phyloP scores from a whole-genome alignment of 768 basidiomycete genomes.

The Mycena chlorophos region DNA sequence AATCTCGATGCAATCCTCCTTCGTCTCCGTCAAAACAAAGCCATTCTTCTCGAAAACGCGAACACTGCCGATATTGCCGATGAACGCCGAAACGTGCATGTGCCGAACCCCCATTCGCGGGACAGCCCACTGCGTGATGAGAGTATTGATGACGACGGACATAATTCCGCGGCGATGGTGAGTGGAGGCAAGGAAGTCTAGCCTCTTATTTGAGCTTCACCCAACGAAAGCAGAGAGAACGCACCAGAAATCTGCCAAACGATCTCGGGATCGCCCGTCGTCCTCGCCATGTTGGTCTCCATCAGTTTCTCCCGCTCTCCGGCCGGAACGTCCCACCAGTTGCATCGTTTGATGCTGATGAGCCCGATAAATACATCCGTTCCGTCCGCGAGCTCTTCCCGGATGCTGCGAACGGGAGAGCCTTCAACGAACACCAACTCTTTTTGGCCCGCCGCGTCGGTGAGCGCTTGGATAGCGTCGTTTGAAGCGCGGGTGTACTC shows the following conservation, averaged over 20 bases:
- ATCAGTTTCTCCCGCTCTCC: slow-evolving; percentile 33
- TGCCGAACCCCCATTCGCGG: slow-evolving; percentile 46
- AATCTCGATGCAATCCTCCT: slow-evolving; percentile 32
- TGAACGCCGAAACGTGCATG: slow-evolving; percentile 37
- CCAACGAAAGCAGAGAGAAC: slow-evolving; percentile 10
- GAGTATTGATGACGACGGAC: slow-evolving; percentile 42
- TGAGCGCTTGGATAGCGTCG: slow-evolving; percentile 22
- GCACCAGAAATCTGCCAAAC: slow-evolving; percentile 52
- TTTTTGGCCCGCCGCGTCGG: slow-evolving; percentile 9
- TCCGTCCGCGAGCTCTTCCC: slow-evolving; percentile 48
- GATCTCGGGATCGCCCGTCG: slow-evolving; percentile 45
- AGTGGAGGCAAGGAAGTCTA: slow-evolving; percentile 49
- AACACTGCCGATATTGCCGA: slow-evolving; percentile 45
- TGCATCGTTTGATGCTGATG: slow-evolving; percentile 29
- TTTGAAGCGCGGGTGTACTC: slow-evolving; percentile 16
- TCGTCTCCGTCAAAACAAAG: slow-evolving; percentile 36
- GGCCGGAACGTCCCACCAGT: slow-evolving; percentile 14
- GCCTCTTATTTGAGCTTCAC: neutral
- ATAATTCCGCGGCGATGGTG: slow-evolving; percentile 58
- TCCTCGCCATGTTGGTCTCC: slow-evolving; percentile 36
- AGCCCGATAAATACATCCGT: slow-evolving; percentile 45
- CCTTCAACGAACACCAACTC: slow-evolving; percentile 32
- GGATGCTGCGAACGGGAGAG: slow-evolving; percentile 41
- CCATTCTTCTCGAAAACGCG: slow-evolving; percentile 57
- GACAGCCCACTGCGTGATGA: slow-evolving; percentile 46